Evolutionary conservation across 257 asterid species (phyloP).

Genomic region (Solanum tarapatanum): DNA sequence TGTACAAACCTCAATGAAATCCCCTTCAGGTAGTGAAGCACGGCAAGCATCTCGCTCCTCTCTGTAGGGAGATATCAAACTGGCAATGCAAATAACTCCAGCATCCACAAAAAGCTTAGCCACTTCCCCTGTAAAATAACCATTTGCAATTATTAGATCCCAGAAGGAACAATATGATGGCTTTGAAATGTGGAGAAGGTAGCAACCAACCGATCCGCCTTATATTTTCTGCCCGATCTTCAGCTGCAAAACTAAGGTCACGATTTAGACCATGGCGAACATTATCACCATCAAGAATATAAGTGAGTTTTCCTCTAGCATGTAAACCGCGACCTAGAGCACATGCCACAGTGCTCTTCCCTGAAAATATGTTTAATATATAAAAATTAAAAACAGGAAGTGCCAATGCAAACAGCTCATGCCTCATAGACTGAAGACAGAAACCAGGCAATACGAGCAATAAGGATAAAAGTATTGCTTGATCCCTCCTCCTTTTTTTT

Average conservation of each 20-base stretch:
- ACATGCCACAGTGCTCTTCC: slow-evolving; percentile 97
- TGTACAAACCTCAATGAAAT: slow-evolving; percentile 71
- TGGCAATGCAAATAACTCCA: slow-evolving; percentile 92
- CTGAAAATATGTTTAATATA: slow-evolving; percentile 25
- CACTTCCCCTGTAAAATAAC: slow-evolving; percentile 64
- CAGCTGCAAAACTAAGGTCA: slow-evolving; percentile 81
- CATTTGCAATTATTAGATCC: not conserved
- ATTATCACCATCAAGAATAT: slow-evolving; percentile 96
- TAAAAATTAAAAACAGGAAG: not conserved
- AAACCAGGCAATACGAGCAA: not conserved
- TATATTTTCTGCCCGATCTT: slow-evolving; percentile 92
- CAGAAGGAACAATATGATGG: not conserved
- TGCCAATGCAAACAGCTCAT: not conserved
- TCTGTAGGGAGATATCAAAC: slow-evolving; percentile 93
- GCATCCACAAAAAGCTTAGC: slow-evolving; percentile 97
- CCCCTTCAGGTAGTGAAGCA: slow-evolving; percentile 68
- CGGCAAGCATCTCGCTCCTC: slow-evolving; percentile 94
- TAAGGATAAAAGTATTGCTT: not conserved
- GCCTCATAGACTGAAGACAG: not conserved
- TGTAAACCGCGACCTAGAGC: slow-evolving; percentile 70
- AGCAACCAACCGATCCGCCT: slow-evolving; percentile 75
- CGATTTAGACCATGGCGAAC: slow-evolving; percentile 91
- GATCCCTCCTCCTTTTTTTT: not conserved
- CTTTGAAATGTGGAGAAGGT: not conserved
- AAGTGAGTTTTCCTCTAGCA: slow-evolving; percentile 79